A percentile compares a stretch with the other conserved stretches of the same genome.
Conservation (phyloP, 2,329 filamentous ascomycete genomes). For the Dryadomyces quercus-mongolicae region DNA sequence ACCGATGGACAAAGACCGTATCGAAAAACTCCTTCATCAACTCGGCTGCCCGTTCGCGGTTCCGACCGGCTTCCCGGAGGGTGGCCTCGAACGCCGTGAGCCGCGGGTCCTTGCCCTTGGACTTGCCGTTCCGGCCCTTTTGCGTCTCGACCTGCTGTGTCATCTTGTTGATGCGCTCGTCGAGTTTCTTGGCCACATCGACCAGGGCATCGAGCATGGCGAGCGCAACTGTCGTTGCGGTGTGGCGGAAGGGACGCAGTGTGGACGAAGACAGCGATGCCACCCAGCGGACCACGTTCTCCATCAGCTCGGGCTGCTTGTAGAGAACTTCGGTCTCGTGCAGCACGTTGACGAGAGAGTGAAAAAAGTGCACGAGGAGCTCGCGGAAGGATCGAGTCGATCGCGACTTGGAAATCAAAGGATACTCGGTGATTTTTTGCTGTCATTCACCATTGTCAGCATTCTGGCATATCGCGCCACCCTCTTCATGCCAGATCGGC, state of each 20-base stretch:
- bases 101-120: constrained; percentile 57
- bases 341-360: constrained; percentile 61
- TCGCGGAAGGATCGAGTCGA: constrained; percentile 67
- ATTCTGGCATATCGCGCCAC: neutral
- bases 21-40: constrained; percentile 81
- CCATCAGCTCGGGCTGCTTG: constrained; percentile 62
- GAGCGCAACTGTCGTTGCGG: constrained; percentile 73
- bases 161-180: constrained; percentile 54
- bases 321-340: constrained; percentile 77
- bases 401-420: constrained; percentile 72
- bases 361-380: constrained; percentile 67
- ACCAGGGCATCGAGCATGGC: constrained; percentile 67
- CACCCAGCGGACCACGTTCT: constrained; percentile 85
- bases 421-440: constrained; percentile 80
- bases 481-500: constrained; percentile 11
- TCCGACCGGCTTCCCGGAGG: constrained; percentile 56
- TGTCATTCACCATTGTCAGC: constrained; percentile 15
- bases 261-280: constrained; percentile 80
- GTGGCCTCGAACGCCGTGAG: constrained; percentile 61
- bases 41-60: constrained; percentile 56
- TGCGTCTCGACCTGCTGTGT: constrained; percentile 72
- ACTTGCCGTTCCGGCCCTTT: constrained; percentile 51
- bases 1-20: constrained; percentile 87
- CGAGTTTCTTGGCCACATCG: constrained; percentile 29
- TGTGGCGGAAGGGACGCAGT: constrained; percentile 86